These are phyloP conservation scores for Penicillium malachiteum DNA, from an alignment of 495 filamentous ascomycete genomes.

Conservation along the genomic window DNA sequence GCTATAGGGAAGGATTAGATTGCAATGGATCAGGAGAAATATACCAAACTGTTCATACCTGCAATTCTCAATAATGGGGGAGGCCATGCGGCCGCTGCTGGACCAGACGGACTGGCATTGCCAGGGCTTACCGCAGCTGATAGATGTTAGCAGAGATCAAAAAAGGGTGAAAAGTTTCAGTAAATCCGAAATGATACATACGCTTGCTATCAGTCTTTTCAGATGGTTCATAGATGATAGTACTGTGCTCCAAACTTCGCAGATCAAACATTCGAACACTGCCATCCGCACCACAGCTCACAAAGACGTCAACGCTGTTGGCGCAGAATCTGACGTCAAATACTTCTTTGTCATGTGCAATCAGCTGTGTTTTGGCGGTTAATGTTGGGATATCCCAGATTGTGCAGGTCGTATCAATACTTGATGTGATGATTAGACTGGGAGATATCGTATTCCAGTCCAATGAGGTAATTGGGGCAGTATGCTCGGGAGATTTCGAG, in stretches of 20 bases:
- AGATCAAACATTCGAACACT: conserved; percentile 99
- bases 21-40: background rate
- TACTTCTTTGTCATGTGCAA: conserved; percentile 98
- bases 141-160: conserved; percentile 2
- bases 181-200: conserved; percentile 31
- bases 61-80: conserved; percentile 85
- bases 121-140: conserved; percentile 48
- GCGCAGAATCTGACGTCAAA: conserved; percentile 98
- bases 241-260: conserved; percentile 93
- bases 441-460: conserved; percentile 98
- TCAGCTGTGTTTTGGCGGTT: conserved; percentile 96
- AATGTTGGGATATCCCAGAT: conserved; percentile 99
- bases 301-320: conserved; percentile 94
- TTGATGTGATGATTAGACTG: conserved; percentile 95
- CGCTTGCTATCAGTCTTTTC: conserved; percentile 80
- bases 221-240: conserved; percentile 97
- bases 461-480: conserved; percentile 89
- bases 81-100: conserved; percentile 76
- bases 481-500: conserved; percentile 97
- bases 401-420: conserved; percentile 99
- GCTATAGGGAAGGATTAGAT: conserved; percentile 42
- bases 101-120: conserved; percentile 59
- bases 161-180: background rate
- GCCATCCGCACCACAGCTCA: conserved; percentile 95
- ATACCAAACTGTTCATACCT: conserved; percentile 34